Base-by-base conservation (phyloP, 768 basidiomycete genomes). In the Russula sp. region DNA sequence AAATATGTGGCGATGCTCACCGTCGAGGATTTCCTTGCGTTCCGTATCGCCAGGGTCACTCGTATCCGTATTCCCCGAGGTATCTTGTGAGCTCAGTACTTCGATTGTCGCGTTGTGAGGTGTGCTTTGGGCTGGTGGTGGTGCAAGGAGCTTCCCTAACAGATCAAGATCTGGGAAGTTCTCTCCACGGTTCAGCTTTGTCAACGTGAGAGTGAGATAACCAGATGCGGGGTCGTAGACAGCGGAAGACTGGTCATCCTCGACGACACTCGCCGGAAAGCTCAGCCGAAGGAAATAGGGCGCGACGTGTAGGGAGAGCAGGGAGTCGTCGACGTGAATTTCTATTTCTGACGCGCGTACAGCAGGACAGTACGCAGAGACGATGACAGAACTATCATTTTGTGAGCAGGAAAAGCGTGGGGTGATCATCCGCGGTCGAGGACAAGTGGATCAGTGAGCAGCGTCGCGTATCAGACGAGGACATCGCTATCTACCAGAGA, bases 231-330 rank as follows among this genome's bases (percentile, higher is more conserved):
- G 84, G 73, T 94, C 88, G 70, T 93, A 94, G 69, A 78, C 72
- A 2, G 90, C 92, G 30, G 83, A 82, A 20, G 89, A 86, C 28
- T 75, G 73, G 34, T 83, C 81, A 62, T 92, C 90, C 69, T 90
- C 88, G 61, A 89, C 83, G 46, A 88, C 68, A 28, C 88, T 72
- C 0, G 82, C 73, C 69, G 88, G 81, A 73, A 94, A 92, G 70
- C 86, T 84, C 66, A 94, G 79, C 1, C 90, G 86, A 59, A 94
- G 79, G 70, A 89, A 94, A 72, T 93, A 94, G 2, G 92, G 92
- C 63, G 89, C 90, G 72, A 92, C 82, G 70, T 93, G 85, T 46
- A 92, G 76, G 22, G 84, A 85, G 72, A 93, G 79, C 54, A 88
- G 74, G 30, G 83, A 83, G 59, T 83, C 83, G 71, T 90, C 87